phyloP scores from a whole-genome alignment of 1,284 basidiomycete genomes.

The Dichomitus squalens region DNA sequence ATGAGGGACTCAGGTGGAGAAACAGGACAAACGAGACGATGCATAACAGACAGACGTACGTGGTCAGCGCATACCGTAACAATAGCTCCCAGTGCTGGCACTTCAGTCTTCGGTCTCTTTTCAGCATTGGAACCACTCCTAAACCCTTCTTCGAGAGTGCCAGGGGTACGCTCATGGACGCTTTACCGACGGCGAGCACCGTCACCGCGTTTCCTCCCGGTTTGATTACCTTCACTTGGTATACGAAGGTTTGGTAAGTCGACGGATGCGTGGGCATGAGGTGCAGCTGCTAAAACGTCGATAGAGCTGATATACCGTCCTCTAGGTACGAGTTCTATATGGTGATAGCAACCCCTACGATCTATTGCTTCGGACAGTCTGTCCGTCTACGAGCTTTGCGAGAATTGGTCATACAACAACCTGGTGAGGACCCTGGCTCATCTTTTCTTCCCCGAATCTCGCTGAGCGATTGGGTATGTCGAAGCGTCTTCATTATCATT shows the following conservation, averaged over 20 bases:
- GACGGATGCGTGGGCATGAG: not conserved
- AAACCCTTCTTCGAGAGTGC: conserved; percentile 41
- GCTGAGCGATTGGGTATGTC: not conserved
- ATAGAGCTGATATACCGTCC: no score
- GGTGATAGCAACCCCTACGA: no score
- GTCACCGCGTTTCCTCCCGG: conserved; percentile 36
- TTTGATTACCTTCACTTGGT: conserved; percentile 34
- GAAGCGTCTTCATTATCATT: no score
- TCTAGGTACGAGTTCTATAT: not conserved
- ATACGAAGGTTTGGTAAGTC: conserved; percentile 29
- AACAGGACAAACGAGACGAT: no score
- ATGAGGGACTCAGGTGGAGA: no score
- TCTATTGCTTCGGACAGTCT: no score
- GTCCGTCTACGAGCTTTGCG: not conserved
- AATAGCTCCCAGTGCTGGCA: not conserved
- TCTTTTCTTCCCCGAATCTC: not conserved
- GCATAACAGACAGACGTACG: conserved; percentile 5
- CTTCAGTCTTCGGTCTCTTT: conserved; percentile 33
- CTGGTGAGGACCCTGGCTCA: not conserved
- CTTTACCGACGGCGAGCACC: conserved; percentile 36
- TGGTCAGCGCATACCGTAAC: not conserved
- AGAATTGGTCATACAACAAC: not conserved
- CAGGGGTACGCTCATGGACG: conserved; percentile 41
- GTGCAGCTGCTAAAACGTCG: no score
- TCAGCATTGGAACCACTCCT: conserved; percentile 37